Conservation (phyloP, 306 rosid species). For the Malus orientalis region DNA sequence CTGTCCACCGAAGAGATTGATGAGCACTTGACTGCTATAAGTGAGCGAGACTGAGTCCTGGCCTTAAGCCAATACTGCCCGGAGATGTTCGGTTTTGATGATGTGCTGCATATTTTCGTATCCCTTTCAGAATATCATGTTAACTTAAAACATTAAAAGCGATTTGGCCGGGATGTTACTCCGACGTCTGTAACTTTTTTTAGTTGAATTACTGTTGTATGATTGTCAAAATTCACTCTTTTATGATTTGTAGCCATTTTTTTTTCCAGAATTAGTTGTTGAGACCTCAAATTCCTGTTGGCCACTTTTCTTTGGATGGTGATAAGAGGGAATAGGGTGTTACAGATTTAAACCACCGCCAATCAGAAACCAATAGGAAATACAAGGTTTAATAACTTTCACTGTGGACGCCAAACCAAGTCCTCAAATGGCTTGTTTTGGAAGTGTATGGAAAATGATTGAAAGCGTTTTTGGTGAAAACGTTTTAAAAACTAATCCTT, state of each 20-base stretch:
- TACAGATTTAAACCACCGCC: too few relatives aligned
- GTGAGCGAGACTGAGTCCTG: slow-evolving; percentile 79
- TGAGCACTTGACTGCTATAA: slow-evolving; percentile 96
- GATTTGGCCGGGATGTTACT: neutral
- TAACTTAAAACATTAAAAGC: slow-evolving; percentile 1
- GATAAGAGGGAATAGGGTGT: too few relatives aligned
- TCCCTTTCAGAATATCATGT: neutral
- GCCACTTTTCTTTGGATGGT: neutral
- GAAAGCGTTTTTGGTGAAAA: too few relatives aligned
- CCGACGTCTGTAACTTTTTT: neutral
- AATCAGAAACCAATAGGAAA: too few relatives aligned
- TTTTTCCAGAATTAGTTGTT: neutral
- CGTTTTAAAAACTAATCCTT: too few relatives aligned
- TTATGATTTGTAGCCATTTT: neutral
- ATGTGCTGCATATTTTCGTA: slow-evolving; percentile 15
- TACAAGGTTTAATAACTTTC: too few relatives aligned
- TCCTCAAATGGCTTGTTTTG: too few relatives aligned
- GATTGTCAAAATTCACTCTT: neutral
- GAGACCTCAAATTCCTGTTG: neutral
- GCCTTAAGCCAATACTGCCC: neutral
- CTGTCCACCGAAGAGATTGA: slow-evolving; percentile 85
- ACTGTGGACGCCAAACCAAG: too few relatives aligned
- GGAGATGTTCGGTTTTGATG: neutral
- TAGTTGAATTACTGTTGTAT: neutral
- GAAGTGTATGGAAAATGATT: too few relatives aligned